A percentile compares a stretch with the other conserved stretches of the same genome.
Conservation (phyloP, 2,329 filamentous ascomycete species). For the Fusarium tuaranense region DNA sequence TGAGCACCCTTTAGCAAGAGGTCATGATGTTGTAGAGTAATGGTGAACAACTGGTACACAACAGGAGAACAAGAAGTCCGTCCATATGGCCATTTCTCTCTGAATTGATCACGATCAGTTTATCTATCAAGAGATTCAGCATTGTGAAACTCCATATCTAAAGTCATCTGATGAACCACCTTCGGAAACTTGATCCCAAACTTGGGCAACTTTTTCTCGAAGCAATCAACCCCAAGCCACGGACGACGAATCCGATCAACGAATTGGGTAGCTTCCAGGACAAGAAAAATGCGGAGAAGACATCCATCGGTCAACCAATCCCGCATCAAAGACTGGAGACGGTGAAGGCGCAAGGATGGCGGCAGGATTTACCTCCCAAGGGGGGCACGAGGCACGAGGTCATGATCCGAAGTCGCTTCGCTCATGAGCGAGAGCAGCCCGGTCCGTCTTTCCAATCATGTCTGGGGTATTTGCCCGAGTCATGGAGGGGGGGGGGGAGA, state of each 20-base stretch:
- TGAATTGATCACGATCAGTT: not conserved
- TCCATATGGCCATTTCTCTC: not conserved
- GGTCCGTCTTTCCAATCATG: slow-evolving; percentile 1
- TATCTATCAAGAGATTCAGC: not conserved
- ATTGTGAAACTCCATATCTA: not conserved
- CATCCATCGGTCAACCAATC: not conserved
- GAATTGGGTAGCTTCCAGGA: slow-evolving; percentile 4
- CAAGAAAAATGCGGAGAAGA: slow-evolving; percentile 7
- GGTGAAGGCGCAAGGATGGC: not conserved
- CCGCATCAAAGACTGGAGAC: not conserved
- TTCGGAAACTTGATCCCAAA: not conserved
- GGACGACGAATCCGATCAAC: not conserved
- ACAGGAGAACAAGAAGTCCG: not conserved
- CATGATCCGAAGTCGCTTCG: slow-evolving; percentile 1
- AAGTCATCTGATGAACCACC: not conserved
- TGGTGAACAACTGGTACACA: not conserved
- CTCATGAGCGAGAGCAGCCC: not conserved
- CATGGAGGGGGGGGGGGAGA: not conserved
- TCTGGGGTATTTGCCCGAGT: slow-evolving; percentile 13
- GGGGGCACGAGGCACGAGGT: not conserved
- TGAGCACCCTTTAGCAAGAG: not conserved
- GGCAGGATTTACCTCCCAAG: slow-evolving; percentile 6
- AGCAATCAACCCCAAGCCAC: not conserved
- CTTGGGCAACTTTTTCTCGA: not conserved
- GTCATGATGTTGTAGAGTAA: not conserved